Percentiles rank a stretch among this genome's conserved stretches.
These are phyloP conservation scores for Darksidea phi DNA, from an alignment of 495 filamentous ascomycete species.

Conservation along the genomic window DNA sequence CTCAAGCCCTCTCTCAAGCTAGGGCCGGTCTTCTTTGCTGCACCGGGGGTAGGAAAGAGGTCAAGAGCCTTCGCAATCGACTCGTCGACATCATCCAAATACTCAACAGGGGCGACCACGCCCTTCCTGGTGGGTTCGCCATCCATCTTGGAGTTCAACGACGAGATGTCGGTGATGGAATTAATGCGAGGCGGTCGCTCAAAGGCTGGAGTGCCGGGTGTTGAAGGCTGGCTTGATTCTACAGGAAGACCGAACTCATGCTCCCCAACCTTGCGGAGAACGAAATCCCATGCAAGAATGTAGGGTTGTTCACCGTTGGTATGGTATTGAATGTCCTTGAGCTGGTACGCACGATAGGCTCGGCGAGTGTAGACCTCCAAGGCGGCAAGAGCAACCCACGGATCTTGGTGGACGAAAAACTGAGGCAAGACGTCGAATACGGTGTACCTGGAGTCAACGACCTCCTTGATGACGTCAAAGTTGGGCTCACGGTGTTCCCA, in stretches of 20 bases:
- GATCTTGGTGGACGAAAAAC: constrained; percentile 92
- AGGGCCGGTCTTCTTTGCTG: constrained; percentile 47
- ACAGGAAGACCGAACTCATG: constrained; percentile 80
- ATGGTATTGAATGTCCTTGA: constrained; percentile 86
- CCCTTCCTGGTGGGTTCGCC: constrained; percentile 84
- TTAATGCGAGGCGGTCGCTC: constrained; percentile 59
- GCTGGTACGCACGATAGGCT: constrained; percentile 90
- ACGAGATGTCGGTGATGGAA: constrained; percentile 96
- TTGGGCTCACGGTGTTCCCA: constrained; percentile 95
- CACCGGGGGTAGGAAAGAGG: constrained; percentile 61
- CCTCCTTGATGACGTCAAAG: constrained; percentile 85
- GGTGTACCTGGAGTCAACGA: constrained; percentile 96
- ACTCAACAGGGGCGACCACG: constrained; percentile 88
- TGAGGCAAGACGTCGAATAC: constrained; percentile 93
- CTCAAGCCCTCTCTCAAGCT: constrained; percentile 68
- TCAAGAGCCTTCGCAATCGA: constrained; percentile 77
- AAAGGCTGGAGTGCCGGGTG: constrained; percentile 74
- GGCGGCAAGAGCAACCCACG: constrained; percentile 91
- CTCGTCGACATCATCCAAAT: constrained; percentile 91
- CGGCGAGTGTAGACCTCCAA: constrained; percentile 95
- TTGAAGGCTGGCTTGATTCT: constrained; percentile 72
- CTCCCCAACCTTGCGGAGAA: constrained; percentile 84
- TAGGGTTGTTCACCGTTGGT: constrained; percentile 73
- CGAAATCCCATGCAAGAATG: constrained; percentile 91
- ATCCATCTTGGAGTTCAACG: constrained; percentile 64